Percentiles rank a stretch among this genome's conserved stretches.
Evolutionary conservation across 805 yeast species (phyloP).

Genomic region (Jamesozyma spencerorum): DNA sequence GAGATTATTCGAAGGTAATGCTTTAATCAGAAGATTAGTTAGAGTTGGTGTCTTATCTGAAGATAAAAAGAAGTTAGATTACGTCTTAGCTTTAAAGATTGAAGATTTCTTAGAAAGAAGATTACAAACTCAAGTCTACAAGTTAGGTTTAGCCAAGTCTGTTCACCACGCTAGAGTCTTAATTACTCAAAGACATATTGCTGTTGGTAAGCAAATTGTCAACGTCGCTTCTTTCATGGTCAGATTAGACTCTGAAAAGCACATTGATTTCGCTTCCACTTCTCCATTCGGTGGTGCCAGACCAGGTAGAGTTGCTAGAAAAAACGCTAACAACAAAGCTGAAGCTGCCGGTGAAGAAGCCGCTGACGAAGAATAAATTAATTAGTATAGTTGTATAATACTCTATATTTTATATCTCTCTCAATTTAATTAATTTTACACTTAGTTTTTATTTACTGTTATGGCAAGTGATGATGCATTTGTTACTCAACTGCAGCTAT

Average conservation of each 20-base stretch:
- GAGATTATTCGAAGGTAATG: slow-evolving; percentile 99
- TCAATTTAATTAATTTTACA: not conserved
- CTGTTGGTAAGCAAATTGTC: slow-evolving; percentile 99
- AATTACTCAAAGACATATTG: slow-evolving; percentile 98
- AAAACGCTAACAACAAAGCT: slow-evolving; percentile 55
- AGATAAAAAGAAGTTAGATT: slow-evolving; percentile 99
- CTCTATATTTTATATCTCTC: slow-evolving; percentile 4
- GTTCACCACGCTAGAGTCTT: slow-evolving; percentile 99
- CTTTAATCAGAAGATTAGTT: slow-evolving; percentile 98
- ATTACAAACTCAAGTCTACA: slow-evolving; percentile 99
- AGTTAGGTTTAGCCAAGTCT: slow-evolving; percentile 98
- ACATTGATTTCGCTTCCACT: slow-evolving; percentile 97
- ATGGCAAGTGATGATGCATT: too few relatives aligned
- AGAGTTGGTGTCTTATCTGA: slow-evolving; percentile 98
- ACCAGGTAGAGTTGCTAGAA: slow-evolving; percentile 99
- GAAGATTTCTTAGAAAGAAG: slow-evolving; percentile 99
- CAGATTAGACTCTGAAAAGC: slow-evolving; percentile 99
- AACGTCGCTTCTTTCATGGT: slow-evolving; percentile 98
- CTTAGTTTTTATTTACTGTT: too few relatives aligned
- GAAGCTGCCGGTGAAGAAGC: slow-evolving; percentile 59
- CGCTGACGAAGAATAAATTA: slow-evolving; percentile 61
- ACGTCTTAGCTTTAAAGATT: slow-evolving; percentile 93
- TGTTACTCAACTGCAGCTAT: too few relatives aligned
- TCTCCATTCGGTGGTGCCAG: slow-evolving; percentile 99
- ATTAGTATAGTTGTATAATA: slow-evolving; percentile 9